phyloP scores from a whole-genome alignment of 176 grass and related monocot genomes.

The Avena sativa region DNA sequence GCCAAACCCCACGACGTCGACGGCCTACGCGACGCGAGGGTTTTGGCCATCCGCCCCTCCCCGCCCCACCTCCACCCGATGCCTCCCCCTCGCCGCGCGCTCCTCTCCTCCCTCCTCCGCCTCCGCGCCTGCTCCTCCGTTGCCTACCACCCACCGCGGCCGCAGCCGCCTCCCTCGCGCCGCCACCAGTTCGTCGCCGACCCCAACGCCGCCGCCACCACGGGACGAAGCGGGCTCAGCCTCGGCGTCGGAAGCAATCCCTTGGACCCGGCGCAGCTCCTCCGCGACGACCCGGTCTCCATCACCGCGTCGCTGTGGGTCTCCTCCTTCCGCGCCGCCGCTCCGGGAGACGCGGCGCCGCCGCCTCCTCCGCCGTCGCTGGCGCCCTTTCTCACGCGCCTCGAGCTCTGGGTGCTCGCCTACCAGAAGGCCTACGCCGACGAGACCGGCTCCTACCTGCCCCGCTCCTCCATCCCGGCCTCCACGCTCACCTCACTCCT shows the following conservation, averaged over 20 bases:
- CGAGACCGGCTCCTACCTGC: constrained; percentile 92
- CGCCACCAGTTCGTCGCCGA: constrained; percentile 52
- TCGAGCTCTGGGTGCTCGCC: constrained; percentile 94
- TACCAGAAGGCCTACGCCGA: constrained; percentile 97
- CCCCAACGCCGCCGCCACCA: constrained; percentile 27
- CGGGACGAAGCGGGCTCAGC: neutral
- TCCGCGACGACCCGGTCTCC: constrained; percentile 80
- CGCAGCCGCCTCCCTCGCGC: constrained; percentile 20
- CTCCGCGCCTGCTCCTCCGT: constrained; percentile 54
- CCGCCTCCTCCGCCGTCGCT: constrained; percentile 46
- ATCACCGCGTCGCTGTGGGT: constrained; percentile 81
- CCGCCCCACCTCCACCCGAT: constrained; percentile 32
- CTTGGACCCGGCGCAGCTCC: constrained; percentile 75
- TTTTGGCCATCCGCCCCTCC: constrained; percentile 44
- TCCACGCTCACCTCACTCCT: constrained; percentile 72
- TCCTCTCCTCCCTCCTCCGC: constrained; percentile 48
- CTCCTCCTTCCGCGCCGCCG: constrained; percentile 69
- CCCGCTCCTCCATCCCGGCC: constrained; percentile 70
- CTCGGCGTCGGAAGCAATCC: constrained; percentile 32
- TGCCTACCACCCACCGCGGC: constrained; percentile 28
- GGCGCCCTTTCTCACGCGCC: constrained; percentile 70
- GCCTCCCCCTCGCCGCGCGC: constrained; percentile 54
- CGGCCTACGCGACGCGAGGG: constrained; percentile 47
- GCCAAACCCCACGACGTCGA: constrained; percentile 35
- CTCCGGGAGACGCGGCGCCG: constrained; percentile 10